Evolutionary conservation across 139 green algal genomes (phyloP).

Genomic region (Dunaliella primolecta): DNA sequence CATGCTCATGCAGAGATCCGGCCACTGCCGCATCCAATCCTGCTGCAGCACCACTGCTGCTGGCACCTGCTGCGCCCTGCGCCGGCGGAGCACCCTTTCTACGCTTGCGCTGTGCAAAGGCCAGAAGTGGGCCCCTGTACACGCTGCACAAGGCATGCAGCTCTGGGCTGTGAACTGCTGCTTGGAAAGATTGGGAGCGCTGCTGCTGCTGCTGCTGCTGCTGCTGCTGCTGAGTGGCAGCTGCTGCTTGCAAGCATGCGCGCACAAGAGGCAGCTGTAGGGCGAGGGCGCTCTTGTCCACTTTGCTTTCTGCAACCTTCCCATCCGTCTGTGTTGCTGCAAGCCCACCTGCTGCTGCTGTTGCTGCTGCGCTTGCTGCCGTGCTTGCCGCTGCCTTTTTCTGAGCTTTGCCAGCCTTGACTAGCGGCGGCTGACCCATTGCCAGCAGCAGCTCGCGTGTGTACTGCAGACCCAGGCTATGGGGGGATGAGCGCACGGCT

Average conservation of each 20-base stretch:
- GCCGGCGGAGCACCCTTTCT: slow-evolving; percentile 11
- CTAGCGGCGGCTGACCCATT: too few species aligned
- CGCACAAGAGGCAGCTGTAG: slow-evolving; percentile 24
- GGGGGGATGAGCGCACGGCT: not conserved
- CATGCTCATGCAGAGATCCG: slow-evolving; percentile 10
- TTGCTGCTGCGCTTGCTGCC: not conserved
- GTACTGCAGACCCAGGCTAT: not conserved
- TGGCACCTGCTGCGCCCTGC: not conserved
- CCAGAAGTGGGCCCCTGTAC: slow-evolving; percentile 27
- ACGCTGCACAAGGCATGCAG: not conserved
- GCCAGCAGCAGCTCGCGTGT: not conserved
- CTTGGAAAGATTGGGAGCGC: not conserved
- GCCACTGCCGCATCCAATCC: not conserved
- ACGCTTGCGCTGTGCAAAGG: slow-evolving; percentile 28
- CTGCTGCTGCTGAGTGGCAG: slow-evolving; percentile 8
- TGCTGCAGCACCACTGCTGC: not conserved
- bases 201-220: slow-evolving; percentile 8
- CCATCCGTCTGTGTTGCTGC: too few species aligned
- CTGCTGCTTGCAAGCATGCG: slow-evolving; percentile 8
- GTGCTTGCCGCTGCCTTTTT: too few species aligned
- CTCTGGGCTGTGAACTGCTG: not conserved
- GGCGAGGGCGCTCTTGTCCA: slow-evolving; percentile 9
- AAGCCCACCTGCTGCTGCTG: not conserved
- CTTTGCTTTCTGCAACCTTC: not conserved
- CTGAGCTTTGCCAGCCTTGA: too few species aligned